These are phyloP conservation scores for Fusarium floridanum DNA, from an alignment of 2,329 filamentous ascomycete genomes.

Conservation along the genomic window DNA sequence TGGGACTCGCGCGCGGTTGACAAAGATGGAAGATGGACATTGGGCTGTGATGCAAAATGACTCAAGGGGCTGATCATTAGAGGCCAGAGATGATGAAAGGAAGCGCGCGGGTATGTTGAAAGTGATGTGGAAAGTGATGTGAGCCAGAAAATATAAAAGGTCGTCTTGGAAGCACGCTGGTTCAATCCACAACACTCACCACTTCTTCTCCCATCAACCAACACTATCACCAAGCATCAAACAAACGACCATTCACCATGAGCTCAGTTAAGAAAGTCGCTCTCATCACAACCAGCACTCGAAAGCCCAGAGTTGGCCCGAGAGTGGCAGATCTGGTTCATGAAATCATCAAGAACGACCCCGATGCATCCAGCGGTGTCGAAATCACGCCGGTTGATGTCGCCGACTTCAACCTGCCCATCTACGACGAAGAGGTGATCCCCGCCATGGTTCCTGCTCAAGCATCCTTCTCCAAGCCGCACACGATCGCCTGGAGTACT, in stretches of 20 bases:
- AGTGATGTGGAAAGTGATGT: not conserved
- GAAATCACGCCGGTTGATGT: slow-evolving; percentile 23
- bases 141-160: not conserved
- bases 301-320: slow-evolving; percentile 20
- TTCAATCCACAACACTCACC: not conserved
- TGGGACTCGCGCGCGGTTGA: not conserved
- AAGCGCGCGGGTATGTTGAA: not conserved
- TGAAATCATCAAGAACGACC: slow-evolving; percentile 18
- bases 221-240: not conserved
- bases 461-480: slow-evolving; percentile 53
- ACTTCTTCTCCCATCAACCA: not conserved
- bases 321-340: slow-evolving; percentile 11
- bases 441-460: slow-evolving; percentile 54
- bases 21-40: not conserved
- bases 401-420: slow-evolving; percentile 52
- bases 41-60: not conserved
- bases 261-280: slow-evolving; percentile 18
- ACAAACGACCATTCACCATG: not conserved
- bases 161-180: not conserved
- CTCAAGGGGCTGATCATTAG: not conserved
- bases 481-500: slow-evolving; percentile 59
- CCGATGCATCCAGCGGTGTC: not conserved
- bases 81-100: not conserved
- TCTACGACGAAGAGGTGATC: slow-evolving; percentile 58
- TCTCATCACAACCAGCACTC: slow-evolving; percentile 26